Evolutionary conservation across 1,139 yeast species (phyloP).

Genomic region (Pichia sp.): DNA sequence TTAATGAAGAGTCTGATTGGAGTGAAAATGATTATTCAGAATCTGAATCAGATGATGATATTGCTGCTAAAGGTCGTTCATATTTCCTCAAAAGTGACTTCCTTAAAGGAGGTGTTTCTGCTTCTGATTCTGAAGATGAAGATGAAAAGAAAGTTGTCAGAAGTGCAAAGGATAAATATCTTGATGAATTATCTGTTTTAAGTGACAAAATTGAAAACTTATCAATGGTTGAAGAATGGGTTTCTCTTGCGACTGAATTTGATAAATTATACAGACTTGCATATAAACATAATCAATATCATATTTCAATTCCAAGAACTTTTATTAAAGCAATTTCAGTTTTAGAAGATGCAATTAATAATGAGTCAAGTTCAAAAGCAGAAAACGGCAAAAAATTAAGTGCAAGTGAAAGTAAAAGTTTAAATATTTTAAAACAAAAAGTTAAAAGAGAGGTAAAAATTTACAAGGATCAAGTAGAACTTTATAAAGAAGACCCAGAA

Average conservation of each 20-base stretch:
- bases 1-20: slow-evolving; percentile 32
- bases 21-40: slow-evolving; percentile 35
- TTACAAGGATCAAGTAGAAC: slow-evolving; percentile 49
- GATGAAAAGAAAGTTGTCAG: slow-evolving; percentile 81
- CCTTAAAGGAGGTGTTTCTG: slow-evolving; percentile 46
- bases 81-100: slow-evolving; percentile 51
- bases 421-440: slow-evolving; percentile 84
- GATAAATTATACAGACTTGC: slow-evolving; percentile 67
- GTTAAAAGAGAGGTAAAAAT: slow-evolving; percentile 76
- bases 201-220: slow-evolving; percentile 64
- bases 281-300: slow-evolving; percentile 69
- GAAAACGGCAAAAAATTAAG: slow-evolving; percentile 58
- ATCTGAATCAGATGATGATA: slow-evolving; percentile 34
- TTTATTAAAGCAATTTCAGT: slow-evolving; percentile 65
- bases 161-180: slow-evolving; percentile 85
- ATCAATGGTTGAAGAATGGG: slow-evolving; percentile 76
- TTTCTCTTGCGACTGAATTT: slow-evolving; percentile 64
- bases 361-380: slow-evolving; percentile 46
- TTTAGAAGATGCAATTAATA: slow-evolving; percentile 64
- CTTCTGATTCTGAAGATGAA: slow-evolving; percentile 44
- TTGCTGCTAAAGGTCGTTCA: slow-evolving; percentile 42
- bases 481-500: slow-evolving; percentile 67
- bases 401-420: slow-evolving; percentile 80
- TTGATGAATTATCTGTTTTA: slow-evolving; percentile 74
- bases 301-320: slow-evolving; percentile 61